Evolutionary conservation across 2,329 filamentous ascomycete species (phyloP), one percentile per base, ranked within the genome.

Genomic region (Eurotiales sp.): DNA sequence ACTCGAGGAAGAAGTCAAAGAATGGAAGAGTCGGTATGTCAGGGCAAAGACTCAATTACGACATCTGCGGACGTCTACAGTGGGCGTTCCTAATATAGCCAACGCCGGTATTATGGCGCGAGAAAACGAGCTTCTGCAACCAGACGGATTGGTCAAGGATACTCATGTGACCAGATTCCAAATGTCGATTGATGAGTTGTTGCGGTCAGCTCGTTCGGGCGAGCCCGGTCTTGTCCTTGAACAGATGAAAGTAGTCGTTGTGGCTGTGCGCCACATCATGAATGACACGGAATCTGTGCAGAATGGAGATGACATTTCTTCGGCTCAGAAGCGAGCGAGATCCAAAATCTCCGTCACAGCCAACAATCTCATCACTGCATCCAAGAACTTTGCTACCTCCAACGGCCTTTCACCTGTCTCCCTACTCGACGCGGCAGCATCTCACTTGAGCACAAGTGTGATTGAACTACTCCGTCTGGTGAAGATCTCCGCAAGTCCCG

Each of bases 151-250:
- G 19, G 84, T 99, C 60, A 91, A 88, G 71, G 93, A 96, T 69
- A 81, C 96, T 11, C 88, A 96, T 66, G 84, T 99, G 58, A 96
- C 92, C 46, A 91, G 89, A 64, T 97, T 96, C 74, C 93, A 99
- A 69, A 86, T 97, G 54, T 83, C 90, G 19, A 88, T 99, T 55
- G 92, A 99, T 64, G 92, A 97, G 62, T 78, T 97, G 34, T 77
- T 99, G 30, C 86, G 86, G 57, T 81, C 79, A 36, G 90, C 90
- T 15, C 84, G 91, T 45, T 78, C 79, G 29, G 82, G 87, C n/a
- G 82, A 87, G 47, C 83, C 90, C 0, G 81, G 86, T 41, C 81
- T 82, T 58, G 85, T 93, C 29, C 84, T 95, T 44, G 87, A 93
- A 40, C 83, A 86, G 59, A 92, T 96, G 84, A 96, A 95, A 69